Base-by-base conservation (phyloP, 495 filamentous ascomycete species). In the Talaromyces borbonicus region DNA sequence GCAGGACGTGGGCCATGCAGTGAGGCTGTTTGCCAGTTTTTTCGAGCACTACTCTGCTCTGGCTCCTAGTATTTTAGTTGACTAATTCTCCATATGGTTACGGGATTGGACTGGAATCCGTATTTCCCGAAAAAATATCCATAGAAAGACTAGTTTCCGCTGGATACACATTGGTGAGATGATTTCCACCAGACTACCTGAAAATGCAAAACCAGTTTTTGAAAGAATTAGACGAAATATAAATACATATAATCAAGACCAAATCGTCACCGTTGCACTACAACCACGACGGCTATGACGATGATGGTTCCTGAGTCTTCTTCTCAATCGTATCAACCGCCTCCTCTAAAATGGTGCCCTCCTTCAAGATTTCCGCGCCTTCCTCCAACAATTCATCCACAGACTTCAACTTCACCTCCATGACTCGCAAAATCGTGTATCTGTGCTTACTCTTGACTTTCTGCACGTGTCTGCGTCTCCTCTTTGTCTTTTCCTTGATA, bases 401-500 rank as follows among this genome's bases (percentile, higher is more conserved):
- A 35, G 57, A 62, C 61, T 75, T 78, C 16, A 98, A 68, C 62
- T 73, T 80, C 46, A 98, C 54, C 67, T 95, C 85, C 61, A 80
- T 80, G 22, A 97, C 79, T 63, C 79, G 69, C 71, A 98, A 54
- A 0, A 94, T 67, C n/a, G 93, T 98, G 65, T 80, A 90, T 56
- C 72, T 69, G 56, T 93, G 85, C 75, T 97, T 94, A 68, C 85
- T 96, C 62, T 65, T 76, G 12, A 89, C 80, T 29, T 59, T 71
- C 71, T 80, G 84, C 8, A 79, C 73, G 55, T 80, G 78, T 58
- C 93, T 72, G 57, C 82, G 77, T 69, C 92, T 80, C 65, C 81
- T 64, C 79, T 96, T 96, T 56, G 84, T 97, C 84, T 97, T 97
- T 73, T 88, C 77, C 69, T 85, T 84, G 46, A 86, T 60, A 47